Evolutionary conservation across 108 stramenopile species (phyloP), one percentile per base, ranked within the genome.

Genomic region (Parmales sp.): DNA sequence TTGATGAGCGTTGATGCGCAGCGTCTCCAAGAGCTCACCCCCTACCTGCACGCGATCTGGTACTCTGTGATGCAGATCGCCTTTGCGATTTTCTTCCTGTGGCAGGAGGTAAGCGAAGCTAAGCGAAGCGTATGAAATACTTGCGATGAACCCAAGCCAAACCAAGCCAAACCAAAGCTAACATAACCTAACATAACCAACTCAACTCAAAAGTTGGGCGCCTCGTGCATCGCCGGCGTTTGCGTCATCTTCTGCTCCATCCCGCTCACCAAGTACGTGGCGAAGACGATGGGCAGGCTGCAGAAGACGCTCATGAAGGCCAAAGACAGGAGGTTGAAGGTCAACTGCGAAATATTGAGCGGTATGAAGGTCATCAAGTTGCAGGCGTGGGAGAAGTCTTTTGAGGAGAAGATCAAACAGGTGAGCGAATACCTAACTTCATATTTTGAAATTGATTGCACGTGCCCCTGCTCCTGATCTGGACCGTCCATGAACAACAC

Each of bases 351-450:
- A 72, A 83, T 89, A 19, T 63, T 98, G 65, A 68, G 74, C 5
- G 74, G 79, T 34, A 94, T 95, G 82, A 93, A 94, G 77, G 80
- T 93, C 38, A 78, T 98, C 75, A 98, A 98, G 76, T 76, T 92
- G 16, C 89, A 92, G 71, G 96, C 90, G 9, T 97, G 94, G 94
- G 94, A 95, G 74, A 80, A 80, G 41, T 66, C 83, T 37, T 66
- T 72, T 6, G 19, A 11, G 41, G 13, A 8, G n/a, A n/a, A n/a
- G n/a, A n/a, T n/a, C n/a, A n/a, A n/a, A n/a, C n/a, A n/a, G n/a
- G n/a, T n/a, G n/a, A n/a, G n/a, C n/a, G n/a, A n/a, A n/a, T n/a
- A n/a, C n/a, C n/a, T n/a, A n/a, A n/a, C n/a, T n/a, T n/a, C n/a
- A n/a, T n/a, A n/a, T n/a, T n/a, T n/a, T n/a, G n/a, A n/a, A n/a